These are phyloP conservation scores for Canariomyces notabilis DNA, from an alignment of 2,329 filamentous ascomycete genomes.

Conservation along the genomic window DNA sequence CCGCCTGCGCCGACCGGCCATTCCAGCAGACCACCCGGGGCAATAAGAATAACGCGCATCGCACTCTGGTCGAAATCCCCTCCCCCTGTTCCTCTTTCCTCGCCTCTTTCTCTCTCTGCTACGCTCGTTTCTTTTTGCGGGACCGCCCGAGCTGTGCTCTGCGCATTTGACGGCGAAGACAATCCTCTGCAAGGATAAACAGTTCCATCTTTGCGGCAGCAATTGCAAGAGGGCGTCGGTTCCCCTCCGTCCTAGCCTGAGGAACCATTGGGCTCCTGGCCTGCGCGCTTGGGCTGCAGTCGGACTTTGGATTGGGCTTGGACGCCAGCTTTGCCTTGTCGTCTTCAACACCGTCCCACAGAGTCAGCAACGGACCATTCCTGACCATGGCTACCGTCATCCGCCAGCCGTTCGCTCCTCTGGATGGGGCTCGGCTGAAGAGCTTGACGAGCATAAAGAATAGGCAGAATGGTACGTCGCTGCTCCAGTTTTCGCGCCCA, in stretches of 20 bases:
- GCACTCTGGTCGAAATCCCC: constrained; percentile 6
- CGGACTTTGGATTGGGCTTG: constrained; percentile 8
- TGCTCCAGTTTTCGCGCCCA: not conserved
- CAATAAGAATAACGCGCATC: constrained; percentile 25
- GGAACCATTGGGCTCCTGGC: not conserved
- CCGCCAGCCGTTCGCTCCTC: constrained; percentile 70
- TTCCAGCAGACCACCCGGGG: constrained; percentile 19
- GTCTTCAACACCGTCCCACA: constrained; percentile 2
- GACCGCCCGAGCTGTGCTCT: constrained; percentile 3
- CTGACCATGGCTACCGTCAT: constrained; percentile 49
- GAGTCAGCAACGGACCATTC: constrained; percentile 10
- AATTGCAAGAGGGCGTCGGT: not conserved
- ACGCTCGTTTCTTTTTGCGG: constrained; percentile 6
- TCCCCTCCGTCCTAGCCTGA: not conserved
- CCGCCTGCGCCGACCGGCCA: constrained; percentile 18
- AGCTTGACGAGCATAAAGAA: constrained; percentile 72
- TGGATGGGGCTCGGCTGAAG: constrained; percentile 65
- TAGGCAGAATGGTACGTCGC: constrained; percentile 63
- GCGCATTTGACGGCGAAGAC: constrained; percentile 5
- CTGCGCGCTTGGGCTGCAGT: constrained; percentile 4
- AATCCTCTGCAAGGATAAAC: constrained; percentile 14
- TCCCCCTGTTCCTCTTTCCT: constrained; percentile 9
- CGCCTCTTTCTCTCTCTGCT: constrained; percentile 9
- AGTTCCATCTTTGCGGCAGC: constrained; percentile 8
- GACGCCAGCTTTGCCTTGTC: constrained; percentile 3